These are phyloP conservation scores for Aspergillus phoenicis DNA, from an alignment of 2,329 filamentous ascomycete species.

Conservation along the genomic window DNA sequence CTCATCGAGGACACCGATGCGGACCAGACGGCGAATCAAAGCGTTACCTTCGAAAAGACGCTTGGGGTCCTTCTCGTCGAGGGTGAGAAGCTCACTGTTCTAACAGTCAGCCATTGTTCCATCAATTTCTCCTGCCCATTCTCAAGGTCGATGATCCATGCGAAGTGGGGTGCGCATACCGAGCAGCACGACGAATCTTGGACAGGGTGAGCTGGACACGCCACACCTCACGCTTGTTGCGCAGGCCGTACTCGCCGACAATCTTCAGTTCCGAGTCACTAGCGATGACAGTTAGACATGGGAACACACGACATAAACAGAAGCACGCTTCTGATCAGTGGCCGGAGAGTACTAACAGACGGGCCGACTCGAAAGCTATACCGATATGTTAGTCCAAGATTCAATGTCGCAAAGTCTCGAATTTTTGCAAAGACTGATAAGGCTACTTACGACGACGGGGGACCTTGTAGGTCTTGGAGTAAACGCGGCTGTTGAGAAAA, in stretches of 20 bases:
- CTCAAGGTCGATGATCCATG: not conserved
- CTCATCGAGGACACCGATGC: conserved; percentile 99
- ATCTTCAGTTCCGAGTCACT: conserved; percentile 99
- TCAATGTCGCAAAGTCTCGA: conserved; percentile 6
- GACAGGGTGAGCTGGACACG: conserved; percentile 98
- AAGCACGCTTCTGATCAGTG: conserved; percentile 98
- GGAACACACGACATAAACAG: conserved; percentile 90
- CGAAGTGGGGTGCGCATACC: conserved; percentile 61
- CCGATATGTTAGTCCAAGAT: conserved; percentile 40
- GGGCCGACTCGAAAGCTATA: conserved; percentile 92
- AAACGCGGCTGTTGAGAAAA: conserved; percentile 60
- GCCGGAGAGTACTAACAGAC: conserved; percentile 94
- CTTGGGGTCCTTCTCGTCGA: conserved; percentile 99
- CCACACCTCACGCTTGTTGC: conserved; percentile 99
- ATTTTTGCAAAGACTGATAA: conserved; percentile 19
- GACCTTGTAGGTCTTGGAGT: conserved; percentile 99
- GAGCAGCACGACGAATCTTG: conserved; percentile 99
- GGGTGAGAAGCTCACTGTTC: conserved; percentile 93
- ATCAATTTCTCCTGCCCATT: not conserved
- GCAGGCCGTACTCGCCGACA: conserved; percentile 99
- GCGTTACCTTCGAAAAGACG: conserved; percentile 99
- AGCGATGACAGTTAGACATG: conserved; percentile 63
- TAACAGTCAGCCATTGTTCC: conserved; percentile 12
- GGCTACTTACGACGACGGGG: conserved; percentile 72
- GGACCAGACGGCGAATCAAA: conserved; percentile 99